These are phyloP conservation scores for Monosporozyma siamensis DNA, from an alignment of 805 yeast species.

Conservation along the genomic window DNA sequence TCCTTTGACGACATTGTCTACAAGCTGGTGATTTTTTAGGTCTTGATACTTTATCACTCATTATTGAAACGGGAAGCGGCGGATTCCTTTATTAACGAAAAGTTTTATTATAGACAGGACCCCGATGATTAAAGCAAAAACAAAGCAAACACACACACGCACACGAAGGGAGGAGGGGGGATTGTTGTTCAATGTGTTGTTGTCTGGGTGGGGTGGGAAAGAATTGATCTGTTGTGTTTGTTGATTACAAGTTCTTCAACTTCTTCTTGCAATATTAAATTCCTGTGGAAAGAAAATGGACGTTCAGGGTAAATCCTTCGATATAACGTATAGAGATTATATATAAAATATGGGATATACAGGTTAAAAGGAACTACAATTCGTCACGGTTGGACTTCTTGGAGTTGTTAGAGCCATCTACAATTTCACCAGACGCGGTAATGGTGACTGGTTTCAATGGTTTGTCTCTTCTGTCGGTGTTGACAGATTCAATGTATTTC, in stretches of 20 bases:
- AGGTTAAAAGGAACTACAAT: neutral
- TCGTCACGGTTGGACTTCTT: neutral
- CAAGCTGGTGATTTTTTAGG: conserved; percentile 30
- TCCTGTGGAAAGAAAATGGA: conserved; percentile 1
- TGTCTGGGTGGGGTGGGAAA: too few species aligned
- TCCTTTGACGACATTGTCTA: conserved; percentile 34
- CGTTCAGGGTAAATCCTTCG: conserved; percentile 1
- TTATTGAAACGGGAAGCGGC: neutral
- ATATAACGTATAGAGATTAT: neutral
- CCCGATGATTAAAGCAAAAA: too few species aligned
- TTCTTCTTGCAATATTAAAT: neutral
- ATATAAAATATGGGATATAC: neutral
- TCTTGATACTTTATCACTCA: neutral
- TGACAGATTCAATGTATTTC: conserved; percentile 58
- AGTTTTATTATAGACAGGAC: too few species aligned
- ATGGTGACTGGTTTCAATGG: conserved; percentile 63
- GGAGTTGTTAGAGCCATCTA: neutral
- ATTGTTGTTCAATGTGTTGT: too few species aligned
- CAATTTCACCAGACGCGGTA: conserved; percentile 48
- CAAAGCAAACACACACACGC: too few species aligned
- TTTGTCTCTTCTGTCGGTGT: conserved; percentile 60
- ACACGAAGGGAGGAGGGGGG: too few species aligned
- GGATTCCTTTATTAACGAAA: neutral
- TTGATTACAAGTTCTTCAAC: neutral
- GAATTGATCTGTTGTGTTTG: neutral